Evolutionary conservation across 1,284 basidiomycete genomes (phyloP).

Genomic region (Blastosporella zonata): DNA sequence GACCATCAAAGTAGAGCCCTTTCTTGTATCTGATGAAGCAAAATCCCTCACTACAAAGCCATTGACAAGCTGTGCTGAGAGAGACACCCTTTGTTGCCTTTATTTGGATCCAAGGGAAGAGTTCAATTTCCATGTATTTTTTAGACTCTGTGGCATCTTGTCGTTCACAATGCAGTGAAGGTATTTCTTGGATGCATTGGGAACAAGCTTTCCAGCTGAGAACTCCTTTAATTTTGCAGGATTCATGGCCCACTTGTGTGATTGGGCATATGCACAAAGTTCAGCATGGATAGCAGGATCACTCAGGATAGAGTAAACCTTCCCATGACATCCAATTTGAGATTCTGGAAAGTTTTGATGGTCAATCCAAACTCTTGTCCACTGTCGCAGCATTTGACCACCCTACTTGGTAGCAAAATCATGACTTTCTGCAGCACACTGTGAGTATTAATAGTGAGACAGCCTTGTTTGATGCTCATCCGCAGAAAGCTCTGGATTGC

Average conservation of each 20-base stretch:
- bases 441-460: slow-evolving; percentile 26
- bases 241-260: slow-evolving; percentile 31
- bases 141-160: slow-evolving; percentile 10
- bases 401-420: slow-evolving; percentile 29
- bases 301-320: slow-evolving; percentile 29
- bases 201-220: slow-evolving; percentile 11
- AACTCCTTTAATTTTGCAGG: slow-evolving; percentile 23
- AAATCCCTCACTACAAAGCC: slow-evolving; percentile 20
- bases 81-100: slow-evolving; percentile 21
- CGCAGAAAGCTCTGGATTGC: slow-evolving; percentile 27
- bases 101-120: slow-evolving; percentile 17
- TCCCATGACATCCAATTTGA: slow-evolving; percentile 25
- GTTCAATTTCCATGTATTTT: slow-evolving; percentile 27
- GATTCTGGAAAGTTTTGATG: slow-evolving; percentile 20
- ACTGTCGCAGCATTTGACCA: slow-evolving; percentile 24
- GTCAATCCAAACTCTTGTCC: slow-evolving; percentile 28
- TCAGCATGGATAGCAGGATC: slow-evolving; percentile 26
- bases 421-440: slow-evolving; percentile 20
- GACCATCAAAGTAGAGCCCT: slow-evolving; percentile 34
- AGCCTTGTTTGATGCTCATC: slow-evolving; percentile 27
- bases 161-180: not conserved
- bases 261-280: slow-evolving; percentile 24
- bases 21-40: slow-evolving; percentile 27
- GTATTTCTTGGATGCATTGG: slow-evolving; percentile 2
- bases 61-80: slow-evolving; percentile 18